Conservation (phyloP, 225 moss, liverwort and hornwort genomes). For the Pleurozium schreberi region DNA sequence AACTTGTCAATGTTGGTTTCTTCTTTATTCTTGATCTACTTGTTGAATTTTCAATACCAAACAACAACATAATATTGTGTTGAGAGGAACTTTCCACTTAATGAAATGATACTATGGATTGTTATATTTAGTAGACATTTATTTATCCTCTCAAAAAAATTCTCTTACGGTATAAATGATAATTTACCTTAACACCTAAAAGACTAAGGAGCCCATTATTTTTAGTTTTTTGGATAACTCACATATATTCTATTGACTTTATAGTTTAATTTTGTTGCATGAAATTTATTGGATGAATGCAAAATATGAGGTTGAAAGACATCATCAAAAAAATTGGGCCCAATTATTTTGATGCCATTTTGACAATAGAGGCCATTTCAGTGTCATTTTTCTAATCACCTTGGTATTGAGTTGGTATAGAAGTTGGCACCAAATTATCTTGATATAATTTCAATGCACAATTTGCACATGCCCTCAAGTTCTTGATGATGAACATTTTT, state of each 20-base stretch:
- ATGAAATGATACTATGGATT: background rate
- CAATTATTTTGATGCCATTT: too few species aligned
- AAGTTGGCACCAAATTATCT: too few species aligned
- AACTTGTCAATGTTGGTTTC: background rate
- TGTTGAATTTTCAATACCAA: background rate
- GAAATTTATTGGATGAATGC: too few species aligned
- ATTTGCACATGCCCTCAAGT: too few species aligned
- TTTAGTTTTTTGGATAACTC: background rate
- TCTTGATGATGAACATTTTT: too few species aligned
- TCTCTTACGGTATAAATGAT: background rate
- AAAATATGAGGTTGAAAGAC: too few species aligned
- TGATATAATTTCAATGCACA: too few species aligned
- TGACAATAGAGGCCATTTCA: too few species aligned
- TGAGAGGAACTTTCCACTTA: rapidly evolving
- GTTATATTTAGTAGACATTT: background rate
- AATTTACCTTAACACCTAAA: background rate
- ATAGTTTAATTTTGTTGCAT: background rate
- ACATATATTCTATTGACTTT: background rate
- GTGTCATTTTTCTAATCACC: too few species aligned
- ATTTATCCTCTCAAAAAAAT: background rate
- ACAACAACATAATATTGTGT: background rate
- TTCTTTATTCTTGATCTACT: too few species aligned
- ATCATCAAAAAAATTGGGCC: too few species aligned
- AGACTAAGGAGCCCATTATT: background rate
- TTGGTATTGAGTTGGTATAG: too few species aligned